Evolutionary conservation across 768 basidiomycete species (phyloP).

Genomic region (Dendrothele bispora): DNA sequence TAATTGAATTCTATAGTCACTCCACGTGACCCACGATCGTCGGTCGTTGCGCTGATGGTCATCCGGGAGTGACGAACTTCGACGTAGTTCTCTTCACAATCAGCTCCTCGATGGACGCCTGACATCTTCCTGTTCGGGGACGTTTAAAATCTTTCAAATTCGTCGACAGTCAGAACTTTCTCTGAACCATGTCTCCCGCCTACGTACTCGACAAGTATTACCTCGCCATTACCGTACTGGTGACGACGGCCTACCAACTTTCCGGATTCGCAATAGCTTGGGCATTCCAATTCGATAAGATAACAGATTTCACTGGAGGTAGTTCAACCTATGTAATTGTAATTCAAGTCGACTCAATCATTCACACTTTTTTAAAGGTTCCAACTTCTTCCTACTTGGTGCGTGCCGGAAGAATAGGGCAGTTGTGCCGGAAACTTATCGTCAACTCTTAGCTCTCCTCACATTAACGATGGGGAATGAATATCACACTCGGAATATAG

Average conservation of each 20-base stretch:
- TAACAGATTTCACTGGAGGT: slow-evolving; percentile 69
- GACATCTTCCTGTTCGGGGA: no score
- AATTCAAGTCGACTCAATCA: neutral
- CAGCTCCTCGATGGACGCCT: no score
- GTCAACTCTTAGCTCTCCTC: slow-evolving; percentile 46
- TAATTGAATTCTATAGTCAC: no score
- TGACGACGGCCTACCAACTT: slow-evolving; percentile 51
- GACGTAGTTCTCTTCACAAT: no score
- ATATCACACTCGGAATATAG: slow-evolving; percentile 58
- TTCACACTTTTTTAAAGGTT: slow-evolving; percentile 34
- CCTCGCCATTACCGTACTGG: slow-evolving; percentile 34
- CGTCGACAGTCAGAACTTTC: no score
- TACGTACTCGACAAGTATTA: slow-evolving; percentile 38
- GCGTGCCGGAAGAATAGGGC: slow-evolving; percentile 3
- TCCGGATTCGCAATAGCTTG: slow-evolving; percentile 66
- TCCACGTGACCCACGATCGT: no score
- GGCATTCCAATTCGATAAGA: slow-evolving; percentile 72
- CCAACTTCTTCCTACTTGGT: slow-evolving; percentile 69
- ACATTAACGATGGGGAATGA: slow-evolving; percentile 64
- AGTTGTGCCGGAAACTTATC: neutral
- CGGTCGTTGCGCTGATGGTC: no score
- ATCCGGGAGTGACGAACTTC: no score
- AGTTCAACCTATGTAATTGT: slow-evolving; percentile 8
- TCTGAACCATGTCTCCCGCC: slow-evolving; percentile 18
- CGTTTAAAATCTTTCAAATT: no score